These are phyloP conservation scores for Trichoderma koningii DNA, from an alignment of 2,329 filamentous ascomycete species.

Conservation along the genomic window DNA sequence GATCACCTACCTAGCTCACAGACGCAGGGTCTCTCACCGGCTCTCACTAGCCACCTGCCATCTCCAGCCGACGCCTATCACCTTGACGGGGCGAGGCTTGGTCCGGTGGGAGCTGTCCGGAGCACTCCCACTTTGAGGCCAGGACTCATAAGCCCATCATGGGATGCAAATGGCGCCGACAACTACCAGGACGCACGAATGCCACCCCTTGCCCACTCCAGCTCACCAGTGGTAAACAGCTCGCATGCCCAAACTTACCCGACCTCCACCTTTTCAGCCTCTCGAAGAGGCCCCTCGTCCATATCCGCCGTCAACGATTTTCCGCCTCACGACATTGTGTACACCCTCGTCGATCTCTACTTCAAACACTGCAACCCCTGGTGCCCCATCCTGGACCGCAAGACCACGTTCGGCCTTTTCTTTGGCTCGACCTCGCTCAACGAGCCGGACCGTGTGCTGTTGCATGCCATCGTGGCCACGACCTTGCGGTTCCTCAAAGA, in stretches of 20 bases:
- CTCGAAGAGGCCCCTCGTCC: slow-evolving; percentile 34
- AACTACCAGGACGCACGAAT: slow-evolving; percentile 14
- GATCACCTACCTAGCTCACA: slow-evolving; percentile 36
- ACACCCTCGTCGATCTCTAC: slow-evolving; percentile 61
- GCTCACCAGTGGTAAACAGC: background rate
- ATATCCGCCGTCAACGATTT: slow-evolving; percentile 51
- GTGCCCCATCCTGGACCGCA: slow-evolving; percentile 51
- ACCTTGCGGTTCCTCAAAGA: slow-evolving; percentile 48
- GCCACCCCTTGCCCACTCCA: background rate
- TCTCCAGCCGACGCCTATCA: slow-evolving; percentile 37
- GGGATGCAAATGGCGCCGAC: slow-evolving; percentile 15
- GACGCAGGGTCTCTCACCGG: slow-evolving; percentile 36
- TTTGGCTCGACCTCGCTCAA: slow-evolving; percentile 45
- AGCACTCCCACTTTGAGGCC: slow-evolving; percentile 21
- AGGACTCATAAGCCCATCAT: slow-evolving; percentile 16
- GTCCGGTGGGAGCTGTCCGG: slow-evolving; percentile 20
- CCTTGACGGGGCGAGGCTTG: slow-evolving; percentile 11
- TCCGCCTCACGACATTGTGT: slow-evolving; percentile 61
- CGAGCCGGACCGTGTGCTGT: slow-evolving; percentile 45
- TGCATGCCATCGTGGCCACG: slow-evolving; percentile 49
- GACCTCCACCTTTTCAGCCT: slow-evolving; percentile 16
- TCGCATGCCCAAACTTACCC: slow-evolving; percentile 19
- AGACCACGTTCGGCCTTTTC: slow-evolving; percentile 45
- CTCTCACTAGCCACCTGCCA: slow-evolving; percentile 42
- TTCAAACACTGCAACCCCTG: slow-evolving; percentile 67